phyloP scores from a whole-genome alignment of 2,329 filamentous ascomycete species.

The Nemania sp. region DNA sequence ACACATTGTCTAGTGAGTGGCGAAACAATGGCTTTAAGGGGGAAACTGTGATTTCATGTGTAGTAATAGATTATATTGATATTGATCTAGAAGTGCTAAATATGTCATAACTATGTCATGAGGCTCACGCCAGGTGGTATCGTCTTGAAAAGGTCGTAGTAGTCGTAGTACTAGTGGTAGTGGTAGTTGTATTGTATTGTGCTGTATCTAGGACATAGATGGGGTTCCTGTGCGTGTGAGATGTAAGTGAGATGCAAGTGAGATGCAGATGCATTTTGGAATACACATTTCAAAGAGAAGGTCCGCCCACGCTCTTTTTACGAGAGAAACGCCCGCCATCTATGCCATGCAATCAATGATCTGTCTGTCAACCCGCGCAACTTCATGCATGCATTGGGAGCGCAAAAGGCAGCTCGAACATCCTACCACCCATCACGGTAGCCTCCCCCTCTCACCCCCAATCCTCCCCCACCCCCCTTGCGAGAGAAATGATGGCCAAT shows the following conservation, averaged over 20 bases:
- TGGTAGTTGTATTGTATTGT: conserved; percentile 9
- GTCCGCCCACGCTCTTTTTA: conserved; percentile 31
- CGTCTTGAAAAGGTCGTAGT: conserved; percentile 30
- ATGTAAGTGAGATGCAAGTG: conserved; percentile 24
- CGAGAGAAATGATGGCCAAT: conserved; percentile 18
- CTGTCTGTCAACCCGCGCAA: conserved; percentile 29
- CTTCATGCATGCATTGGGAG: conserved; percentile 36
- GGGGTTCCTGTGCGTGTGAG: conserved; percentile 15
- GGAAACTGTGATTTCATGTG: too few relatives aligned
- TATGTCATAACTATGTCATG: neutral
- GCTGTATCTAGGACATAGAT: conserved; percentile 28
- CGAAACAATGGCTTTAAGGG: neutral
- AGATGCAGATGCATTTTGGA: conserved; percentile 35
- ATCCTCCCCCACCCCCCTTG: neutral
- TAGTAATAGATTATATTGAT: neutral
- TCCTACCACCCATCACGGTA: conserved; percentile 16
- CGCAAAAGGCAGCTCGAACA: conserved; percentile 28
- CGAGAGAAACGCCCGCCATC: conserved; percentile 34
- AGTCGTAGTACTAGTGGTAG: too few relatives aligned
- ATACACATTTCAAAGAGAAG: conserved; percentile 30
- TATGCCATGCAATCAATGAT: conserved; percentile 40
- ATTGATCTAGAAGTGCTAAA: neutral
- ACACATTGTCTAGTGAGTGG: conserved; percentile 1
- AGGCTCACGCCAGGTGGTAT: neutral
- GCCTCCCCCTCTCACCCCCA: neutral